Percentiles rank a stretch among this genome's conserved stretches.
Conservation (phyloP, 805 yeast species). For the Sugiyamaella marilandica region DNA sequence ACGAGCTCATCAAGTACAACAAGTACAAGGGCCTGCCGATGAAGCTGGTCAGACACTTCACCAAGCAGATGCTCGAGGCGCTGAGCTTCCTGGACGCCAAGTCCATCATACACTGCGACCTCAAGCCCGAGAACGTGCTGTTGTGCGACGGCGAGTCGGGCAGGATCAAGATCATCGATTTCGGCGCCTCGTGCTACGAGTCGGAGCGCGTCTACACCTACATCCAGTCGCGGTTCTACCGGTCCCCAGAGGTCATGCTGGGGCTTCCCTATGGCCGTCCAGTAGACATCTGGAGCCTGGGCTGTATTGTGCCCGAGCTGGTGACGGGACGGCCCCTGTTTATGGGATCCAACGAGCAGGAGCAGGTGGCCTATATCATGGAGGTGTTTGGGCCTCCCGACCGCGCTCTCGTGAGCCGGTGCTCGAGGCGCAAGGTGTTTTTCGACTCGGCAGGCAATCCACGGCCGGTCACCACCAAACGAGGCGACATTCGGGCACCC, state of each 20-base stretch:
- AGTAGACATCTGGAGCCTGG: constrained; percentile 97
- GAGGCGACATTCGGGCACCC: constrained; percentile 24
- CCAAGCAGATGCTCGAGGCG: constrained; percentile 54
- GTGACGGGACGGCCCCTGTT: constrained; percentile 88
- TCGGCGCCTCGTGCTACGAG: constrained; percentile 52
- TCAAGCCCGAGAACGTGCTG: constrained; percentile 83
- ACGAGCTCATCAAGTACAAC: constrained; percentile 44
- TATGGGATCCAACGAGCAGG: constrained; percentile 85
- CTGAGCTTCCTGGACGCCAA: constrained; percentile 53
- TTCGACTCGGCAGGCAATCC: constrained; percentile 36
- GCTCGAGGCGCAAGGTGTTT: constrained; percentile 35
- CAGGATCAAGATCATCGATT: constrained; percentile 67
- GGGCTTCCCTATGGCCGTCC: constrained; percentile 86
- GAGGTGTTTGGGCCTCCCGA: constrained; percentile 88
- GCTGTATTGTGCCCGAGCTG: constrained; percentile 95
- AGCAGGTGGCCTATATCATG: constrained; percentile 86
- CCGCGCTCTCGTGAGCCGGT: constrained; percentile 33
- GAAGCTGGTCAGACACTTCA: constrained; percentile 37
- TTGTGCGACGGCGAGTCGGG: constrained; percentile 41
- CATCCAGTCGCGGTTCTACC: constrained; percentile 90
- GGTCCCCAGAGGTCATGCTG: constrained; percentile 93
- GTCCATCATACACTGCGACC: constrained; percentile 72
- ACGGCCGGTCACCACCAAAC: constrained; percentile 21
- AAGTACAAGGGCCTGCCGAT: constrained; percentile 34
- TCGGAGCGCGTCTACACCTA: constrained; percentile 89